Percentiles rank a stretch among this genome's conserved stretches.
phyloP scores from a whole-genome alignment of 495 filamentous ascomycete species.

The Jackrogersella minutella region DNA sequence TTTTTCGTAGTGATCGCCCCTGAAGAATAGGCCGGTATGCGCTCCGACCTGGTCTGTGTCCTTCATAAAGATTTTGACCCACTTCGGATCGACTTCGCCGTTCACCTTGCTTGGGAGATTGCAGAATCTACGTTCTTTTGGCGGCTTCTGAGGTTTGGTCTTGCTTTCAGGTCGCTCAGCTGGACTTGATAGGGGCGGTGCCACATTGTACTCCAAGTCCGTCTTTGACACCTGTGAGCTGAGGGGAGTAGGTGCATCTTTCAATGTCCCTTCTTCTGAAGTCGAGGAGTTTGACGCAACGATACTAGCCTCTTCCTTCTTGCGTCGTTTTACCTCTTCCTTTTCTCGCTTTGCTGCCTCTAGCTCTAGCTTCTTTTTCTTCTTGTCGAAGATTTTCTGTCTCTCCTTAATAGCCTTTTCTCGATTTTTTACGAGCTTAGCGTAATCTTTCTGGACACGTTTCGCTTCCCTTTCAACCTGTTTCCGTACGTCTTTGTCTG shows the following conservation, averaged over 20 bases:
- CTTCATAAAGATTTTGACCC: conserved; percentile 80
- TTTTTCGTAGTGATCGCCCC: conserved; percentile 72
- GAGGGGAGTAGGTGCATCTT: conserved; percentile 11
- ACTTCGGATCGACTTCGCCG: conserved; percentile 67
- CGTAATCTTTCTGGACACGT: conserved; percentile 64
- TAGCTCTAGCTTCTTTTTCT: conserved; percentile 58
- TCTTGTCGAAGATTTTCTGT: conserved; percentile 63
- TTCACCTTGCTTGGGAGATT: conserved; percentile 64
- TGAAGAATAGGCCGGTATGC: conserved; percentile 83
- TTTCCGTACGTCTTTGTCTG: conserved; percentile 69
- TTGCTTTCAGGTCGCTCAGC: not conserved
- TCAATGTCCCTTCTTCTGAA: conserved; percentile 37
- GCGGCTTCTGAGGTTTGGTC: conserved; percentile 46
- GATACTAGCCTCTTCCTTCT: conserved; percentile 44
- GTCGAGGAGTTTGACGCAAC: conserved; percentile 23
- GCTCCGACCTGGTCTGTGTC: conserved; percentile 85
- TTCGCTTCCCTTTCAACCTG: conserved; percentile 69
- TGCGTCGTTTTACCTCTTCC: conserved; percentile 49
- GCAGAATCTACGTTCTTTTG: conserved; percentile 78
- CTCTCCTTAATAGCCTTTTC: conserved; percentile 68
- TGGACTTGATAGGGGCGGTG: not conserved
- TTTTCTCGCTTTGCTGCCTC: conserved; percentile 52
- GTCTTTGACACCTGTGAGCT: conserved; percentile 19
- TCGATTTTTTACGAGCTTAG: conserved; percentile 68
- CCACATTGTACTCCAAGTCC: not conserved